Evolutionary conservation across 2,329 filamentous ascomycete species (phyloP), one percentile per base, ranked within the genome.

Genomic region (Chalaropsis ovoidea): DNA sequence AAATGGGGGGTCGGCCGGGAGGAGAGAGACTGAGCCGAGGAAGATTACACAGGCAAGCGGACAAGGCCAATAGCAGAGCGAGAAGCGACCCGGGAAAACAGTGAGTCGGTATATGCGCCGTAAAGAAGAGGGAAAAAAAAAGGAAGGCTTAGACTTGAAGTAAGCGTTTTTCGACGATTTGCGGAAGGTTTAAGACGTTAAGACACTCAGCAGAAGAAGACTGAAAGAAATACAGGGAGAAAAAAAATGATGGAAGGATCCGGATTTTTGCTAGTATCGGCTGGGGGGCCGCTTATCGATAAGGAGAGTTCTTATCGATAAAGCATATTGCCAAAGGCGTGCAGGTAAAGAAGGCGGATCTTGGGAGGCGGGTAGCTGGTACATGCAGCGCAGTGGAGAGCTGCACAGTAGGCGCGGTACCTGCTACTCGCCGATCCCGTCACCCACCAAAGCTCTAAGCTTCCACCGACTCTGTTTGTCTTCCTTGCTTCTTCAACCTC

Each of bases 1-100:
- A 70, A 80, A 75, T 69, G 6, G 8, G 80, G 76, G 47, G 7
- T 27, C 24, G 45, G 62, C 35, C 5, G 8, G 35, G 22, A n/a
- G 62, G 22, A 43, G n/a, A 22, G 24, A 41, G 41, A 17, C 4
- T 19, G 15, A 1, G 47, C 15, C 10, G 15, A 52, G 47, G 2
- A 17, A n/a, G 19, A 24, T 17, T 13, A 52, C 47, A 24, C 47
- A 27, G 47, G 24, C 2, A 27, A 52, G 24, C 8, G 3, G 24
- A 19, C 47, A 15, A 52, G 19, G 19, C 22, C 15, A 22, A 24
- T 17, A 52, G 47, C 24, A 41, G 39, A 19, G 42, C 35, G 47
- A 56, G 24, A 64, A 27, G 35, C 19, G 27, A 43, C 17, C 10
- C 27, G 35, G 39, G 47, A 64, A 47, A 31, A 41, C 4, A 56